phyloP scores from a whole-genome alignment of 768 basidiomycete species.

The Boletus rufocinnamomeus region DNA sequence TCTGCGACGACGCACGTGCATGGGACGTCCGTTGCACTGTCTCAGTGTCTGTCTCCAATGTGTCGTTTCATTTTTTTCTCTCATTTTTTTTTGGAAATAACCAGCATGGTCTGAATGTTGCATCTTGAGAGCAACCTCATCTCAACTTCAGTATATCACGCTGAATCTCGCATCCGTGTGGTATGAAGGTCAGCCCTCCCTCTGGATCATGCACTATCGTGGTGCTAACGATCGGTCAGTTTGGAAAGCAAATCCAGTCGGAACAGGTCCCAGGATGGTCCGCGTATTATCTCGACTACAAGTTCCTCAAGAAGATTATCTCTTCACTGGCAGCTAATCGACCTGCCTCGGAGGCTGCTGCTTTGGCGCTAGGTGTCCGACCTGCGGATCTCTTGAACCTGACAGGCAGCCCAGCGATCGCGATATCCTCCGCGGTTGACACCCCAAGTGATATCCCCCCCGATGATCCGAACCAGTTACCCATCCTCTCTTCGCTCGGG shows the following conservation, averaged over 20 bases:
- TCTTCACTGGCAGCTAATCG: slow-evolving; percentile 90
- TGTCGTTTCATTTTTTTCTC: slow-evolving; percentile 10
- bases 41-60: slow-evolving; percentile 9
- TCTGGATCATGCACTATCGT: not conserved
- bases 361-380: slow-evolving; percentile 79
- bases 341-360: slow-evolving; percentile 87
- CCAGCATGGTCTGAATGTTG: slow-evolving; percentile 31
- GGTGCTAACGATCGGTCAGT: slow-evolving; percentile 48
- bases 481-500: slow-evolving; percentile 60
- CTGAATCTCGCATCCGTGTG: slow-evolving; percentile 17
- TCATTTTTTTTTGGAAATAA: slow-evolving; percentile 19
- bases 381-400: slow-evolving; percentile 54
- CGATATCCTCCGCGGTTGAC: slow-evolving; percentile 23
- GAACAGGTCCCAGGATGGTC: slow-evolving; percentile 99
- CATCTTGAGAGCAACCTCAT: slow-evolving; percentile 14
- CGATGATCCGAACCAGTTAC: slow-evolving; percentile 51
- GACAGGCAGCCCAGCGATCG: slow-evolving; percentile 36
- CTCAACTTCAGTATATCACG: slow-evolving; percentile 4
- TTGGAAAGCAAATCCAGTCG: slow-evolving; percentile 96
- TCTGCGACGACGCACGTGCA: slow-evolving; percentile 27
- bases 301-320: slow-evolving; percentile 97
- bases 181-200: slow-evolving; percentile 33
- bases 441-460: slow-evolving; percentile 19
- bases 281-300: slow-evolving; percentile 95
- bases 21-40: not conserved